Conservation (phyloP, 2,329 filamentous ascomycete genomes). For the Bipolaris sorokiniana region DNA sequence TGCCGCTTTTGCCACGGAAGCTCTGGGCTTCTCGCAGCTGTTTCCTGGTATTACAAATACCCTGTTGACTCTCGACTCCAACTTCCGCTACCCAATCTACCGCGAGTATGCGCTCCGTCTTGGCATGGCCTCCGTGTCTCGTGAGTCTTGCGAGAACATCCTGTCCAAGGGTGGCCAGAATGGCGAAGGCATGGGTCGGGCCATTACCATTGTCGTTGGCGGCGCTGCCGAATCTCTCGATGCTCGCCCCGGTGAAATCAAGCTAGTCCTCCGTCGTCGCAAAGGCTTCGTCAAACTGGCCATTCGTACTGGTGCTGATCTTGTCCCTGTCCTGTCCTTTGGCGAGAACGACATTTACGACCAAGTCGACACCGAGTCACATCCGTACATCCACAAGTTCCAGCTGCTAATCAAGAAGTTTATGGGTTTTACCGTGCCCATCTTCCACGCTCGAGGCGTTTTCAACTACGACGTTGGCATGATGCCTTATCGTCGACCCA, state of each 20-base stretch:
- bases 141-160: slow-evolving; percentile 88
- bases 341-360: slow-evolving; percentile 97
- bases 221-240: slow-evolving; percentile 92
- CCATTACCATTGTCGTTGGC: slow-evolving; percentile 93
- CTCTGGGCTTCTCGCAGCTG: slow-evolving; percentile 81
- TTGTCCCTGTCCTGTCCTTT: slow-evolving; percentile 90
- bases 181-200: slow-evolving; percentile 85
- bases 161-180: slow-evolving; percentile 80
- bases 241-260: slow-evolving; percentile 77
- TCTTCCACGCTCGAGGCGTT: slow-evolving; percentile 87
- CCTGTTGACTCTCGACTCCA: slow-evolving; percentile 89
- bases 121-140: slow-evolving; percentile 86
- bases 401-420: slow-evolving; percentile 85
- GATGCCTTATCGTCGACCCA: slow-evolving; percentile 86
- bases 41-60: slow-evolving; percentile 97
- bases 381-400: slow-evolving; percentile 78
- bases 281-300: slow-evolving; percentile 96
- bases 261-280: slow-evolving; percentile 79
- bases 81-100: slow-evolving; percentile 93
- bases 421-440: slow-evolving; percentile 89
- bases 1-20: slow-evolving; percentile 88
- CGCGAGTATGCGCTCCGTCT: slow-evolving; percentile 91
- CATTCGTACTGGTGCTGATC: slow-evolving; percentile 86
- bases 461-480: slow-evolving; percentile 98
- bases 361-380: slow-evolving; percentile 76